Base-by-base conservation (phyloP, 2,329 filamentous ascomycete species). In the Talaromyces sp. region DNA sequence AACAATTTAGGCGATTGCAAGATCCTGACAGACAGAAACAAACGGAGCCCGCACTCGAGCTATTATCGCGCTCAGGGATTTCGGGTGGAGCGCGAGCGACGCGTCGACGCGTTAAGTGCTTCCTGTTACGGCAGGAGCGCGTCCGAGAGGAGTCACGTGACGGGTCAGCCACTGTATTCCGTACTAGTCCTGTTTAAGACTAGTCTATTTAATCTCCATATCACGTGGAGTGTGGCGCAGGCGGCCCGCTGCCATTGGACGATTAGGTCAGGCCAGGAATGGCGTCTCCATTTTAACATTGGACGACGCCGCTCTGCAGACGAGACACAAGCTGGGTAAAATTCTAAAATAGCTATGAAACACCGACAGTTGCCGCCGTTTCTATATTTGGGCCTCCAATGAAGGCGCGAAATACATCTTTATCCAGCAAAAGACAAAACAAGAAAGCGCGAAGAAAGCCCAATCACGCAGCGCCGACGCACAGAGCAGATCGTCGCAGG, bases 41-140 rank as follows among this genome's bases (percentile, higher is more conserved):
- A 23, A 47, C 44, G 3, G 44, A 47, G 44, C n/a, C n/a, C 44
- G 44, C 44, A 27, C 6, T 27, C 18, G 44, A 47, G 44, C 9
- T 40, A 34, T 61, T 47, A 54, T 52, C 55, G 42, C 34, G 52
- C 16, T 56, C 34, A 56, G 57, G 57, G 50, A 53, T 53, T 53
- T 53, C 50, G 50, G 50, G 50, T 53, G 50, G 50, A 53, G 50
- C 50, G 64, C 60, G 12, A 7, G 12, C 3, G 23, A 66, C 66
- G 64, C 64, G 66, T 44, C 34, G 33, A 57, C 67, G 65, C 66
- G 65, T 69, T 64, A 68, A 69, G 67, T 68, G 63, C 28, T 69
- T 68, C 64, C 64, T 53, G 2, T 66, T 67, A 58, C 18, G 62
- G 67, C 9, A 47, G 18, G 8, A 33, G n/a, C 59, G 62, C 62